Conservation (phyloP, 768 basidiomycete genomes). For the Boletellus ananiceps region DNA sequence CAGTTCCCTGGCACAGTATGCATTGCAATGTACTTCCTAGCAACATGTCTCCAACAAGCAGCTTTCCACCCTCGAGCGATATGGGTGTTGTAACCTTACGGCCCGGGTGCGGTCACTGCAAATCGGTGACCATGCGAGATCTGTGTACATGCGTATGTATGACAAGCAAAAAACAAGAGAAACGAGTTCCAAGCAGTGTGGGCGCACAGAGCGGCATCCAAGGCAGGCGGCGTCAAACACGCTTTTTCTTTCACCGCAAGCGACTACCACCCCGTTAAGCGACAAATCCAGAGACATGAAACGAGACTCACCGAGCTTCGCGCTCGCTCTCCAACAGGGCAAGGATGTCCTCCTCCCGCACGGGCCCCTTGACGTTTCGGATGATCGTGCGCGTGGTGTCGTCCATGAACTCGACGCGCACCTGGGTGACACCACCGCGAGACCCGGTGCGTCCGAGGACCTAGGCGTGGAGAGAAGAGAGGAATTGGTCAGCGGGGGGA, state of each 20-base stretch:
- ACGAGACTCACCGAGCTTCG: conserved; percentile 83
- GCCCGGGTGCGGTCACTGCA: neutral
- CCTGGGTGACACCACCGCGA: conserved; percentile 98
- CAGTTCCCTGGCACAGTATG: conserved; percentile 18
- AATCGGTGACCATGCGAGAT: neutral
- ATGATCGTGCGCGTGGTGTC: conserved; percentile 94
- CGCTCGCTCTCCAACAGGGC: conserved; percentile 97
- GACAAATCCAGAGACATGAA: neutral
- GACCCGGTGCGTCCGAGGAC: conserved; percentile 98
- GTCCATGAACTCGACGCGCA: conserved; percentile 99
- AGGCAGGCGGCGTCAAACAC: neutral
- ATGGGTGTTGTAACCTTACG: neutral
- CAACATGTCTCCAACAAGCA: conserved; percentile 21
- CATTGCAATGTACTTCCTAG: conserved; percentile 30
- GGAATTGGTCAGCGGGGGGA: neutral
- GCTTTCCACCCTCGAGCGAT: conserved; percentile 1
- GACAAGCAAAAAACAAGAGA: conserved; percentile 1
- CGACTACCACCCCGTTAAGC: conserved; percentile 10
- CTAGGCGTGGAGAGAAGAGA: conserved; percentile 35
- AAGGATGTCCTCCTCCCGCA: conserved; percentile 92
- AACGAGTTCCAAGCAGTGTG: neutral
- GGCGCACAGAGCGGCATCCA: neutral
- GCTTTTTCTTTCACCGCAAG: conserved; percentile 14
- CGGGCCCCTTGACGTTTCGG: conserved; percentile 98
- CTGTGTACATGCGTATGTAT: neutral